A percentile compares a stretch with the other conserved stretches of the same genome.
Evolutionary conservation across 2,329 filamentous ascomycete genomes (phyloP).

Genomic region (Pestalotiopsis sp.): DNA sequence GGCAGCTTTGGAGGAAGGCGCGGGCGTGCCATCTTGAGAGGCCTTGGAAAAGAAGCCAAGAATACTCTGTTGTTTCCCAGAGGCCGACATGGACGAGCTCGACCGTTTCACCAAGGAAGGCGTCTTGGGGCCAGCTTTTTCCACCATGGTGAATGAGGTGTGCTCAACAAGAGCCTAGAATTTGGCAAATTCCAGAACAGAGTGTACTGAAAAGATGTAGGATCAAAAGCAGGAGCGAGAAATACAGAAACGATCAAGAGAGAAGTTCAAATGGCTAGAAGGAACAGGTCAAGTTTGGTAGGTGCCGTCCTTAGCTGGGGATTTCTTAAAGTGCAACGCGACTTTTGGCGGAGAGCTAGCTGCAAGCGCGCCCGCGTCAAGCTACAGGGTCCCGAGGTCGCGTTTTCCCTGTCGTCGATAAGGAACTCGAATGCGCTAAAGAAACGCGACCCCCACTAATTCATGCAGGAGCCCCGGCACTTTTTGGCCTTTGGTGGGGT

Average conservation of each 20-base stretch:
- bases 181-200: not conserved
- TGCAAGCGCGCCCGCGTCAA: constrained; percentile 2
- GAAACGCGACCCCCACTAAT: not conserved
- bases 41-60: constrained; percentile 77
- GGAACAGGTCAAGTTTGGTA: not conserved
- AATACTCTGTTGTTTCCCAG: constrained; percentile 68
- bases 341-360: not conserved
- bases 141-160: constrained; percentile 23
- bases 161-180: not conserved
- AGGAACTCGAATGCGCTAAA: not conserved
- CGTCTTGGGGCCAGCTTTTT: constrained; percentile 34
- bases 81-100: constrained; percentile 44
- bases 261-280: not conserved
- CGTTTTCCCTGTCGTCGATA: constrained; percentile 7
- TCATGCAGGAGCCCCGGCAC: not conserved
- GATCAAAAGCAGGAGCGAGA: not conserved
- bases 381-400: not conserved
- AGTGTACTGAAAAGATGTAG: not conserved
- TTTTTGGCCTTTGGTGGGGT: not conserved
- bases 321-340: constrained; percentile 8
- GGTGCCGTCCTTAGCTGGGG: not conserved
- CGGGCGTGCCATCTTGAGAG: constrained; percentile 33
- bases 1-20: constrained; percentile 29
- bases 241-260: not conserved
- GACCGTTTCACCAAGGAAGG: constrained; percentile 44